Evolutionary conservation across 1,284 basidiomycete genomes (phyloP), one percentile per base, ranked within the genome.

Genomic region (Ustilago crameri): DNA sequence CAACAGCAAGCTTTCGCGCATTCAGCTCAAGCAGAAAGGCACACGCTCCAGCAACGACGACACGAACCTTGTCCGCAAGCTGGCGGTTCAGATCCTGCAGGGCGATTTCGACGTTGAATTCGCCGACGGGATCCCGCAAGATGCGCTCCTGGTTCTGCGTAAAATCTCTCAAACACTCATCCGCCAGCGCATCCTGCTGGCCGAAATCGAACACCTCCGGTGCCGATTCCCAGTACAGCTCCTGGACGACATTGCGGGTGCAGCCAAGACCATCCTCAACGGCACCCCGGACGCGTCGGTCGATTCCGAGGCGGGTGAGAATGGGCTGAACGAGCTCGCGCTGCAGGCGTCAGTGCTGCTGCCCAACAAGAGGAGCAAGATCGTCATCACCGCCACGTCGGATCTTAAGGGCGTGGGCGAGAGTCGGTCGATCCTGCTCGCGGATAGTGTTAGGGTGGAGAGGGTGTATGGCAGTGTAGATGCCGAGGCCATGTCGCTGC

Each of bases 151-250:
- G 12, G 53, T 78, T 14, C 59, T 78, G 37, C 74, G 74, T 23
- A 50, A 53, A 0, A 66, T 76, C 56, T 62, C 69, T 3, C 58
- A 60, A 40, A 66, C 54, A 40, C 71, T 74, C 57, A 61, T 64
- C 27, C 65, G 64, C 15, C 63, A 68, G 38, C 66, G 69, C 23
- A 65, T 61, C 43, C 30, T 70, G 40, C 59, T 71, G 10, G 71
- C 74, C 26, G 74, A 76, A 43, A 62, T 78, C 49, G 72, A 72
- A 26, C 74, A 71, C 18, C 55, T 76, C 17, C 63, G 67, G n/a
- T 64, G 67, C 40, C 63, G 67, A 9, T 56, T 76, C 56, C 76
- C 76, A 8, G 68, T 78, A 3, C 43, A 66, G n/a, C 60, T 74
- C 17, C 32, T 65, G 22, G 65, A 62, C 42, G 65, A 58, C 14